phyloP scores from a whole-genome alignment of 345 rosid species.

The Lagerstroemia speciosa region DNA sequence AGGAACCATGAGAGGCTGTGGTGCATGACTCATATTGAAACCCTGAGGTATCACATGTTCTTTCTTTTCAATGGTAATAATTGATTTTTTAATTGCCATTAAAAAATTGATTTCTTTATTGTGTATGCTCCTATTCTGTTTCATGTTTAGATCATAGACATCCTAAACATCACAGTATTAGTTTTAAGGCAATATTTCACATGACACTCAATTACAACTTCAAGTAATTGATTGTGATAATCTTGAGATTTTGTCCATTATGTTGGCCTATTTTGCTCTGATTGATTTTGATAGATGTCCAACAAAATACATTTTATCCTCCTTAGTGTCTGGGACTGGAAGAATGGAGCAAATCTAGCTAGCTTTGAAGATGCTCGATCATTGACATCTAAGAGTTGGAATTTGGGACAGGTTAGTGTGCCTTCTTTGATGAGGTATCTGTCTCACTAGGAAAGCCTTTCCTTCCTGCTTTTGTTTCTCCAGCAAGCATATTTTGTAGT shows the following conservation, averaged over 20 bases:
- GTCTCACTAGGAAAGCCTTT: too few relatives aligned
- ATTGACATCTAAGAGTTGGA: slow-evolving; percentile 70
- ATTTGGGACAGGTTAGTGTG: slow-evolving; percentile 46
- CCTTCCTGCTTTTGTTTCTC: too few relatives aligned
- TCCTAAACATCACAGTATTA: not conserved
- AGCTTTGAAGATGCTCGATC: slow-evolving; percentile 71
- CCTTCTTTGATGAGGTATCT: not conserved
- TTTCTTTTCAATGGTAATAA: too few relatives aligned
- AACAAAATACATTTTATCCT: not conserved
- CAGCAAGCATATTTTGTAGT: not conserved
- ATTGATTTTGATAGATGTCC: not conserved
- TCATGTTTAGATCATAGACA: not conserved
- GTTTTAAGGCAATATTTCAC: not conserved
- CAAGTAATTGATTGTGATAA: not conserved
- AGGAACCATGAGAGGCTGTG: slow-evolving; percentile 53
- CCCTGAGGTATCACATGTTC: slow-evolving; percentile 52
- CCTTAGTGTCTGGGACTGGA: slow-evolving; percentile 78
- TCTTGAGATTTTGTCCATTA: not conserved
- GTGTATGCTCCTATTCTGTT: not conserved
- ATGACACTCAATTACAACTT: not conserved
- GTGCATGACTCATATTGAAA: slow-evolving; percentile 93
- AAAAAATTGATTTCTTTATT: not conserved
- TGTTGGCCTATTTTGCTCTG: not conserved
- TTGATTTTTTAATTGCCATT: too few relatives aligned
- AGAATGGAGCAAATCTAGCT: slow-evolving; percentile 44